phyloP scores from a whole-genome alignment of 495 filamentous ascomycete species.

The Neurospora hispaniola region DNA sequence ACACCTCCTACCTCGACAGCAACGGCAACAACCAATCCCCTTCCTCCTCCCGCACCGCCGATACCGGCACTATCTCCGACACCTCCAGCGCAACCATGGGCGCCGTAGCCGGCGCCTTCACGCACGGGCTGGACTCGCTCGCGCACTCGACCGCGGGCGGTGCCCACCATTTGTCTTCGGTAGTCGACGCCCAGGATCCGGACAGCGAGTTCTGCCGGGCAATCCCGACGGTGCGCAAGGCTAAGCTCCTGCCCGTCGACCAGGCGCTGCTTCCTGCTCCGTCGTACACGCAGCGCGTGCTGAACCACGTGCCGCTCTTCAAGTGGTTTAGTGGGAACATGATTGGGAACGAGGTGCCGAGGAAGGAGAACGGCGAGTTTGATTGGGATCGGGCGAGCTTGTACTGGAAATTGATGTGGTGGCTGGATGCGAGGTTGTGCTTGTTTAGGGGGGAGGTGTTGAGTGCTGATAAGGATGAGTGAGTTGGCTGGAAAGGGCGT shows the following conservation, averaged over 20 bases:
- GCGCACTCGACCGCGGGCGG: neutral
- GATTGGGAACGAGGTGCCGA: constrained; percentile 67
- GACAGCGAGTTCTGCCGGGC: constrained; percentile 25
- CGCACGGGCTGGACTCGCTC: constrained; percentile 1
- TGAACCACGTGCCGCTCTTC: constrained; percentile 52
- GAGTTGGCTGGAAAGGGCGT: neutral
- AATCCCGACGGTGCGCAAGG: constrained; percentile 39
- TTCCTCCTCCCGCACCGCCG: constrained; percentile 37
- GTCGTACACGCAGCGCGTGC: constrained; percentile 47
- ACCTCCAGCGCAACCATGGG: constrained; percentile 47
- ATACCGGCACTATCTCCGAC: constrained; percentile 30
- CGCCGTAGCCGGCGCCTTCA: constrained; percentile 14
- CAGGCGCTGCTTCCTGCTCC: constrained; percentile 56
- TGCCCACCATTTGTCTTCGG: neutral
- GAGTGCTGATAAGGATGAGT: constrained; percentile 41
- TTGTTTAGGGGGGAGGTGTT: constrained; percentile 40
- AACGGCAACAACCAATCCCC: constrained; percentile 23
- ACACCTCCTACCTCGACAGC: constrained; percentile 15
- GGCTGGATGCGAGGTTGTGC: constrained; percentile 35
- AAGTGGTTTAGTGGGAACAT: constrained; percentile 67
- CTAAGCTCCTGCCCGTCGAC: constrained; percentile 40
- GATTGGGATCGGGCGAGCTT: constrained; percentile 63
- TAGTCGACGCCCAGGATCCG: neutral
- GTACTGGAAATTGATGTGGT: constrained; percentile 61
- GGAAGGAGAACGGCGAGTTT: constrained; percentile 69